Base-by-base conservation (phyloP, 768 basidiomycete genomes). In the Mycena epipterygia region DNA sequence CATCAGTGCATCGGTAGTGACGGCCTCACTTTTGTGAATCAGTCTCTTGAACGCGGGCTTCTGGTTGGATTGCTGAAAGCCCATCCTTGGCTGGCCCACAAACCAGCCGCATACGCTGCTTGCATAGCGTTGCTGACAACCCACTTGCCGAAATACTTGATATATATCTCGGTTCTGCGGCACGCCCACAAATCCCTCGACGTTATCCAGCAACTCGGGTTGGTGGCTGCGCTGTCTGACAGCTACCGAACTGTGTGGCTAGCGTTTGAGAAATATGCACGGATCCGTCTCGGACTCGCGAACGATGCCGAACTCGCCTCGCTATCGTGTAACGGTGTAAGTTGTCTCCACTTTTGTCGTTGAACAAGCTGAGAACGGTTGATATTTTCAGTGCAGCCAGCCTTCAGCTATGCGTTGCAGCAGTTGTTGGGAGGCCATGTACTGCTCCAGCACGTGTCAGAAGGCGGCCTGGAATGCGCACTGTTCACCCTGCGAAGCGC, bases 121-220 rank as follows among this genome's bases (percentile, higher is more conserved):
- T 49, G 32, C 42, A 32, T 12, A 3, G 30, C 16, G 2, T 41
- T 67, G 6, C 35, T 71, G 17, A 9, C 33, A 19, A 46, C 30
- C 9, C 59, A 71, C 35, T 12, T 71, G 27, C 64, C 64, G 4
- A 32, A 35, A 13, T 71, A 67, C 27, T 16, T 71, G 16, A 64
- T 71, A n/a, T 71, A 67, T 29, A 37, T 58, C n/a, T 71, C 70
- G 3, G 60, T 71, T 17, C 58, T 71, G 19, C 70, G 65, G 12
- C 48, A 62, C 5, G 64, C 63, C 11, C 44, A 62, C 49, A 53
- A 67, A 41, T 62, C 59, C 9, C 25, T 71, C 8, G 12, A 44
- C 13, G 11, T 48, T 11, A 32, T 62, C 16, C 52, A 32, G 30
- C 39, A 56, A 23, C 35, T 56, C 35, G 39, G 21, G 12, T 12